Percentiles rank a stretch among this genome's conserved stretches.
Conservation (phyloP, 139 green algal species). For the Ettlia oleoabundans region DNA sequence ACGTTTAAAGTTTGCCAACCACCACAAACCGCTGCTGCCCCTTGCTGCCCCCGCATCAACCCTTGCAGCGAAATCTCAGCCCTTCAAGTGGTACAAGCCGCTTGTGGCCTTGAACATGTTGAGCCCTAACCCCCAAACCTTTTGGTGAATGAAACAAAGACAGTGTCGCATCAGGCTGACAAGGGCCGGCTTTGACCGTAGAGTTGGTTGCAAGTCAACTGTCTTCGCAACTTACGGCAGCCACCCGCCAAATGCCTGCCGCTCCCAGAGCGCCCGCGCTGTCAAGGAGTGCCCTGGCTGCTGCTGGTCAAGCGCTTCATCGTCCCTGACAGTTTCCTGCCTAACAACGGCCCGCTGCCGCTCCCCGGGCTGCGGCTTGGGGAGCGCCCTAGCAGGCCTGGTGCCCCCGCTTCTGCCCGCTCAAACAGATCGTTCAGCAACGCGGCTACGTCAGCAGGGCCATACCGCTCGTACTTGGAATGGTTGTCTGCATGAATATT, state of each 20-base stretch:
- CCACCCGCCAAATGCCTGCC: not conserved
- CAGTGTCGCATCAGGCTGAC: no score
- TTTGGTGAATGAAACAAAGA: no score
- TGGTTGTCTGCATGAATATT: slow-evolving; percentile 3
- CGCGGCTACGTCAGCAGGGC: not conserved
- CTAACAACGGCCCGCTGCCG: not conserved
- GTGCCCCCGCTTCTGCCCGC: not conserved
- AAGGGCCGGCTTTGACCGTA: no score
- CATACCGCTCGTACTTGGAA: slow-evolving; percentile 8
- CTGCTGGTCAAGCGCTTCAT: slow-evolving; percentile 2
- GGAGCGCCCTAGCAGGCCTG: not conserved
- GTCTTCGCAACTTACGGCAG: not conserved
- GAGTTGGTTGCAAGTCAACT: no score
- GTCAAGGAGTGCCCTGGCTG: not conserved
- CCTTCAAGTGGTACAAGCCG: no score
- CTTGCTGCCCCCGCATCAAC: no score
- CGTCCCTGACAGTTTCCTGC: not conserved
- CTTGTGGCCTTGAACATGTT: no score
- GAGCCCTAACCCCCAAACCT: no score
- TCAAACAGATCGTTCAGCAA: slow-evolving; percentile 21
- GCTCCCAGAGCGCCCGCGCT: no score
- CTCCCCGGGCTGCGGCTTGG: not conserved
- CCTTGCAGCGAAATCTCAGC: no score
- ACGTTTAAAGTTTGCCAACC: no score
- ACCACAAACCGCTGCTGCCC: no score